Evolutionary conservation across 495 filamentous ascomycete species (phyloP).

Genomic region (Antarctomyces pellizariae): DNA sequence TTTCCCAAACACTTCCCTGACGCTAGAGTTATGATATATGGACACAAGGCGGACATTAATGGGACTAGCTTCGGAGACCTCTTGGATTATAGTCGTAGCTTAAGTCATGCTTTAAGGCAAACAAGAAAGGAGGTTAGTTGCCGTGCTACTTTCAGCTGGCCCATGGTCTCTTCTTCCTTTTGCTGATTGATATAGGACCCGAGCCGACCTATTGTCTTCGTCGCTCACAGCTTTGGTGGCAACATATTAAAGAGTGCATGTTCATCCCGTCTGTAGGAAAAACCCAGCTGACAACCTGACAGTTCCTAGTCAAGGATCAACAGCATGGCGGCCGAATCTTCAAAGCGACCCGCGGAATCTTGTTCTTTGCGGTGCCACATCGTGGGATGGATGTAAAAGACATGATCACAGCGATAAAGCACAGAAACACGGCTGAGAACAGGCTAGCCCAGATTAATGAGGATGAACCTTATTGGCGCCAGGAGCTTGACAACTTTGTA

Average conservation of each 20-base stretch:
- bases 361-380: not conserved
- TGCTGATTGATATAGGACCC: not conserved
- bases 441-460: not conserved
- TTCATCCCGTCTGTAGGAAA: too few relatives aligned
- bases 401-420: not conserved
- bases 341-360: not conserved
- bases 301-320: not conserved
- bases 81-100: not conserved
- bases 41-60: not conserved
- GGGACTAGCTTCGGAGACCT: not conserved
- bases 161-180: not conserved
- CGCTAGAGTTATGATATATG: not conserved
- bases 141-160: not conserved
- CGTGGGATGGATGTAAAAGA: not conserved
- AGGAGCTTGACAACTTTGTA: slow-evolving; percentile 1
- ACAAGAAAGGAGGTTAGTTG: not conserved
- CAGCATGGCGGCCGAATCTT: not conserved
- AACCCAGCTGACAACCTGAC: too few relatives aligned
- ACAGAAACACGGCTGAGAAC: not conserved
- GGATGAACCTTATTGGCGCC: not conserved
- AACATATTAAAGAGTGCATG: not conserved
- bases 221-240: slow-evolving; percentile 1
- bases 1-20: not conserved
- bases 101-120: too few relatives aligned
- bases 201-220: not conserved